Evolutionary conservation across 73 alveolate species (phyloP).

Genomic region (Breviolum minutum): DNA sequence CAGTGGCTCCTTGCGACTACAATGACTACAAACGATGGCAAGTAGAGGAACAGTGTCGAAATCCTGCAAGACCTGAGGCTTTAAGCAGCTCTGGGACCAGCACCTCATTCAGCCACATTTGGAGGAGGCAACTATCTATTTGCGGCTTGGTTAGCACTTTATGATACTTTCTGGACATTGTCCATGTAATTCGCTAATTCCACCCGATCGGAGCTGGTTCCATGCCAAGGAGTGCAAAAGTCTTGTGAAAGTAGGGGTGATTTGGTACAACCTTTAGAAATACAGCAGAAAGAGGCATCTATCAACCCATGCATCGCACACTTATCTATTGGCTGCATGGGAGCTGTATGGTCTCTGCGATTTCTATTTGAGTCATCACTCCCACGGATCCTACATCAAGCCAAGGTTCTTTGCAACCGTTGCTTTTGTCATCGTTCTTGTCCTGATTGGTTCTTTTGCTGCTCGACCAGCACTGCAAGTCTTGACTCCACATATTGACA

Average conservation of each 20-base stretch:
- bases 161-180: background rate
- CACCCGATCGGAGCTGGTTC: no score
- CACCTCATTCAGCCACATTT: slow-evolving; percentile 77
- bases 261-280: no score
- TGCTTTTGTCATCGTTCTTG: slow-evolving; percentile 51
- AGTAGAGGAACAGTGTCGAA: background rate
- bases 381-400: background rate
- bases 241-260: no score
- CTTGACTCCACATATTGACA: background rate
- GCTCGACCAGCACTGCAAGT: background rate
- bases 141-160: background rate
- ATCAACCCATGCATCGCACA: no score
- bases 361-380: background rate
- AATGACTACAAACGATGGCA: background rate
- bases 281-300: no score
- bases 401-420: slow-evolving; percentile 65
- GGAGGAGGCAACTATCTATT: slow-evolving; percentile 64
- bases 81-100: slow-evolving; percentile 69
- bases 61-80: slow-evolving; percentile 10
- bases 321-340: no score
- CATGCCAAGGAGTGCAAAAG: no score
- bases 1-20: no score
- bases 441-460: slow-evolving; percentile 61
- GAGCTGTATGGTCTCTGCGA: background rate
- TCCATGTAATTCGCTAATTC: background rate